Percentiles rank a stretch among this genome's conserved stretches.
phyloP scores from a whole-genome alignment of 1,284 basidiomycete genomes.

The Heterobasidion annosum region DNA sequence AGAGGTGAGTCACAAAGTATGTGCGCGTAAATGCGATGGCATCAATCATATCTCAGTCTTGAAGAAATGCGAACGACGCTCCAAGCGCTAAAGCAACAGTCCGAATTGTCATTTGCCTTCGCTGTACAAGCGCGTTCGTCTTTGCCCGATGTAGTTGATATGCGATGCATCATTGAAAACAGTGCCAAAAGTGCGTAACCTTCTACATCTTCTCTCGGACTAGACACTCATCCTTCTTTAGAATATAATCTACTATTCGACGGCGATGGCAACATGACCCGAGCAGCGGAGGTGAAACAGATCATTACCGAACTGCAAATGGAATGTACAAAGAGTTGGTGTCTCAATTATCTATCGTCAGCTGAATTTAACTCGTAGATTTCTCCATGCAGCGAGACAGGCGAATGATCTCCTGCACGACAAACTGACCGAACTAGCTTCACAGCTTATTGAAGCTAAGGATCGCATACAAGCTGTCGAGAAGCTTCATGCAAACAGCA shows the following conservation, averaged over 20 bases:
- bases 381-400: conserved; percentile 18
- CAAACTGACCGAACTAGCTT: conserved; percentile 20
- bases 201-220: neutral
- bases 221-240: conserved; percentile 16
- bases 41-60: conserved; percentile 6
- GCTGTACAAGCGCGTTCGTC: neutral
- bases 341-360: neutral
- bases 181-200: neutral
- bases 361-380: neutral
- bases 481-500: conserved; percentile 15
- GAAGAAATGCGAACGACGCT: conserved; percentile 4
- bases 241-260: conserved; percentile 20
- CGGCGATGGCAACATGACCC: conserved; percentile 15
- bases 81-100: neutral
- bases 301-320: conserved; percentile 18
- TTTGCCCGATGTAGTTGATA: neutral
- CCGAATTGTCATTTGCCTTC: neutral
- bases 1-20: conserved; percentile 2
- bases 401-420: conserved; percentile 27
- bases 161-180: neutral
- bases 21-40: no score
- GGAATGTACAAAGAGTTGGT: conserved; percentile 20
- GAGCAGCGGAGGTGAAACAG: conserved; percentile 13
- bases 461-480: conserved; percentile 20
- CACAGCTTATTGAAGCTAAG: conserved; percentile 23